Evolutionary conservation across 176 grass and related monocot species (phyloP).

Genomic region (Tillandsia fasciculata): DNA sequence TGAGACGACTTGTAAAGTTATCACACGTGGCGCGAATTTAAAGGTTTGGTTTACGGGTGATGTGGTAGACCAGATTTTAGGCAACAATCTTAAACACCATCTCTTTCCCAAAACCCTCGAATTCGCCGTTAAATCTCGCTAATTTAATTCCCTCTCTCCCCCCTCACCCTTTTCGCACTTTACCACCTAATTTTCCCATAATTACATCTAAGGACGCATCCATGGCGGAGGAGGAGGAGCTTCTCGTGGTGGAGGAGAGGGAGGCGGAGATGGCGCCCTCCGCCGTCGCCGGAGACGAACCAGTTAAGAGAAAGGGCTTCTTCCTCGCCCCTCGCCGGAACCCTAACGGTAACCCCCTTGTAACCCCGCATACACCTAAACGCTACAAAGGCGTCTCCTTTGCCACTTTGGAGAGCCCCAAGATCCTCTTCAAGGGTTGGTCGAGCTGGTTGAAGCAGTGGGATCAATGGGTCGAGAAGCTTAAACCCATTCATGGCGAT

Average conservation of each 20-base stretch:
- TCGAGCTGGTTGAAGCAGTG: conserved; percentile 46
- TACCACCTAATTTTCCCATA: background rate
- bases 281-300: background rate
- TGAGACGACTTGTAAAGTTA: too few relatives aligned
- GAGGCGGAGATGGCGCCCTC: background rate
- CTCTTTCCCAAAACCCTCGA: background rate
- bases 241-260: conserved; percentile 15
- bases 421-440: conserved; percentile 70
- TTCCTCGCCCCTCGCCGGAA: conserved; percentile 22
- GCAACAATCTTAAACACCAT: too few relatives aligned
- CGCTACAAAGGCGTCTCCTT: conserved; percentile 16
- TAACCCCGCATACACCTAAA: conserved; percentile 2
- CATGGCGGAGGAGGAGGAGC: background rate
- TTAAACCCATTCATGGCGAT: conserved; percentile 35
- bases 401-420: conserved; percentile 31
- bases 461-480: conserved; percentile 79
- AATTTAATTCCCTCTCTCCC: background rate
- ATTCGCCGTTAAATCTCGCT: background rate
- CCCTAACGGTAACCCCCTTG: background rate
- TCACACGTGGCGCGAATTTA: too few relatives aligned
- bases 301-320: conserved; percentile 25
- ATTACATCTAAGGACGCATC: background rate
- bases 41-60: too few relatives aligned
- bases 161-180: background rate
- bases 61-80: too few relatives aligned